Percentiles rank a stretch among this genome's conserved stretches.
Conservation (phyloP, 2,329 filamentous ascomycete species). For the Phyllosticta capitalensis region DNA sequence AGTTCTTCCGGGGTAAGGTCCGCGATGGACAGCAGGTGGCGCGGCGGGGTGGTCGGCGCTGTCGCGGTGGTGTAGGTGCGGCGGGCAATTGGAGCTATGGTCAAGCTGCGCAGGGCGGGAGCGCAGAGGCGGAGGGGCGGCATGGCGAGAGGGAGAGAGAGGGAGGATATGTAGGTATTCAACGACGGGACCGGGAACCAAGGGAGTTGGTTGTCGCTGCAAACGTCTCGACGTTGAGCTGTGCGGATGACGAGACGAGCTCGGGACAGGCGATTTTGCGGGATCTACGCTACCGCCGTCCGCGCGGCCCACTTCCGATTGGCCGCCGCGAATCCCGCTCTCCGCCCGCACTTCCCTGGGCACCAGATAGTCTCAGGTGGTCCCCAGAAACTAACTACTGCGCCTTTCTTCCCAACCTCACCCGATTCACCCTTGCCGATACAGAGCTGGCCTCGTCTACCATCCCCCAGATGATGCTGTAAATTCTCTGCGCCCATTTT, state of each 20-base stretch:
- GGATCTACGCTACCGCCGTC: background rate
- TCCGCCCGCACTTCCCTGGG: too few species aligned
- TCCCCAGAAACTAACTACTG: background rate
- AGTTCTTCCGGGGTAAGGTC: slow-evolving; percentile 77
- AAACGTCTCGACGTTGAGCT: background rate
- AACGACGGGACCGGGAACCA: slow-evolving; percentile 1
- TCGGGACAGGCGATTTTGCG: background rate
- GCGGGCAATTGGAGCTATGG: slow-evolving; percentile 18
- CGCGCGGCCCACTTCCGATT: background rate
- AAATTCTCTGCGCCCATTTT: background rate
- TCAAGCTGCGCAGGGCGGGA: slow-evolving; percentile 23
- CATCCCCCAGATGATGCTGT: background rate
- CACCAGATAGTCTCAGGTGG: background rate
- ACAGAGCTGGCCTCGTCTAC: background rate
- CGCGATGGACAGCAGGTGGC: slow-evolving; percentile 85
- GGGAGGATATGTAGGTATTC: slow-evolving; percentile 3
- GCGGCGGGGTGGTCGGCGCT: slow-evolving; percentile 46
- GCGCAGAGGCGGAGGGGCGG: slow-evolving; percentile 21
- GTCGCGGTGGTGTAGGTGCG: slow-evolving; percentile 25
- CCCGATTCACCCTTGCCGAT: background rate
- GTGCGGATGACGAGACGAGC: background rate
- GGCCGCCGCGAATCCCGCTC: background rate
- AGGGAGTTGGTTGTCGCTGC: background rate
- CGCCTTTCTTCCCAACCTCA: background rate
- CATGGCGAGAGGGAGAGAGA: slow-evolving; percentile 18